These are phyloP conservation scores for Tolypocladium ovalisporum DNA, from an alignment of 2,329 filamentous ascomycete species.

Conservation along the genomic window DNA sequence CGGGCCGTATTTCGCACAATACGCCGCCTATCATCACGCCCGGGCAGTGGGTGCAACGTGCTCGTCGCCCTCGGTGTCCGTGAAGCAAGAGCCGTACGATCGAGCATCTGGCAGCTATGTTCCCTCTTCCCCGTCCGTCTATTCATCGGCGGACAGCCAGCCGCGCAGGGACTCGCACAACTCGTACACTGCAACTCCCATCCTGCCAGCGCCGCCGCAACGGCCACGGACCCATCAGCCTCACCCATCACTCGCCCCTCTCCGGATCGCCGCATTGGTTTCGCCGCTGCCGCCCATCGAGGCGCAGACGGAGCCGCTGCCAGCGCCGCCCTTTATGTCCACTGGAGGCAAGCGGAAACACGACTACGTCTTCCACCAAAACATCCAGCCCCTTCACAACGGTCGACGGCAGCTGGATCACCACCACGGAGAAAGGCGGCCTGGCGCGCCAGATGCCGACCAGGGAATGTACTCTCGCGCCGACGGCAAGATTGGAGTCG, in stretches of 20 bases:
- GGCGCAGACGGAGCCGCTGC: slow-evolving; percentile 19
- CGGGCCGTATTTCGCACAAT: slow-evolving; percentile 22
- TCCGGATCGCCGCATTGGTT: slow-evolving; percentile 24
- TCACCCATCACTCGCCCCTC: slow-evolving; percentile 19
- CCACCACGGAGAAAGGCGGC: slow-evolving; percentile 15
- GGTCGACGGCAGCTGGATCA: slow-evolving; percentile 24
- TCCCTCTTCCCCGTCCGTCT: slow-evolving; percentile 26
- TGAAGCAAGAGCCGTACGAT: slow-evolving; percentile 24
- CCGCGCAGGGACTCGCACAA: slow-evolving; percentile 18
- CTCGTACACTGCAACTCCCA: slow-evolving; percentile 16
- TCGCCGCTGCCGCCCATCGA: slow-evolving; percentile 24
- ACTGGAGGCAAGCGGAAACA: slow-evolving; percentile 27
- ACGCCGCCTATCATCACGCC: slow-evolving; percentile 15
- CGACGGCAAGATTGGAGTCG: slow-evolving; percentile 19
- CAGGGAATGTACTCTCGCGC: slow-evolving; percentile 23
- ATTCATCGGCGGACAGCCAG: slow-evolving; percentile 15
- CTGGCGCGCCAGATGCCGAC: slow-evolving; percentile 15
- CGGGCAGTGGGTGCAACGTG: slow-evolving; percentile 17
- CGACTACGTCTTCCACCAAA: slow-evolving; percentile 21
- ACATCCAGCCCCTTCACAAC: slow-evolving; percentile 21
- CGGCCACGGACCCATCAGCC: slow-evolving; percentile 5
- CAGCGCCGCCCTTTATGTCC: slow-evolving; percentile 12
- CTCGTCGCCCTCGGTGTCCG: slow-evolving; percentile 16
- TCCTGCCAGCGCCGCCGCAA: slow-evolving; percentile 14
- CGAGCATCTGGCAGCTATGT: slow-evolving; percentile 24